These are phyloP conservation scores for Podaxis sp. DNA, from an alignment of 768 basidiomycete genomes.

Conservation along the genomic window DNA sequence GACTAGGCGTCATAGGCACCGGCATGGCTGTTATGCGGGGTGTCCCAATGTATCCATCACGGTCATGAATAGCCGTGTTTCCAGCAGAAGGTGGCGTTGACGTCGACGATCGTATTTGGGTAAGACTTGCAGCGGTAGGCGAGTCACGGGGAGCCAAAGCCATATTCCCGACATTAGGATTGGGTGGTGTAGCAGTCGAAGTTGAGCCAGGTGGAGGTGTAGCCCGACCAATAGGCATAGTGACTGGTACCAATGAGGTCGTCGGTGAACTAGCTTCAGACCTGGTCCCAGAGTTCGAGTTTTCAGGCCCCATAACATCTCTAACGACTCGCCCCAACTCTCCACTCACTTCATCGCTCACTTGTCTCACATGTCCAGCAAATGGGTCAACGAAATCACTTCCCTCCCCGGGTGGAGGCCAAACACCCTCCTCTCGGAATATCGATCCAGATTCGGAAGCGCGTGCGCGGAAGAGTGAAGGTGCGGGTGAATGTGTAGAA, in stretches of 20 bases:
- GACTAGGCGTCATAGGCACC: neutral
- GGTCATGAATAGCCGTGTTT: neutral
- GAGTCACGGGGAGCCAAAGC: neutral
- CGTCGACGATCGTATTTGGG: neutral
- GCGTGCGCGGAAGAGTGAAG: slow-evolving; percentile 37
- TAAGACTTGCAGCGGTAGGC: neutral
- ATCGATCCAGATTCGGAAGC: slow-evolving; percentile 45
- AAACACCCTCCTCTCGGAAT: slow-evolving; percentile 45
- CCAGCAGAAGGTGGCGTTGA: neutral
- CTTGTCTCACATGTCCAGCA: slow-evolving; percentile 37
- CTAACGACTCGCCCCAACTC: slow-evolving; percentile 1
- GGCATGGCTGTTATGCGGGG: no score
- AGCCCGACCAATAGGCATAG: neutral
- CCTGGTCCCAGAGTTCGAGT: no score
- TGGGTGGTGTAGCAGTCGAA: neutral
- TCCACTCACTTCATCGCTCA: slow-evolving; percentile 34
- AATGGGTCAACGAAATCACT: slow-evolving; percentile 40
- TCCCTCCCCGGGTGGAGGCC: slow-evolving; percentile 38
- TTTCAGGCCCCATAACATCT: neutral
- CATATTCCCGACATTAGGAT: neutral
- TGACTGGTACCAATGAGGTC: neutral
- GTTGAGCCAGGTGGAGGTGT: neutral
- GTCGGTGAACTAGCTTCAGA: no score
- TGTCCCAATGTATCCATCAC: neutral
- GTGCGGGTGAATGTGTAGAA: slow-evolving; percentile 27